phyloP scores from a whole-genome alignment of 1,284 basidiomycete genomes.

The Gomphus sp. region DNA sequence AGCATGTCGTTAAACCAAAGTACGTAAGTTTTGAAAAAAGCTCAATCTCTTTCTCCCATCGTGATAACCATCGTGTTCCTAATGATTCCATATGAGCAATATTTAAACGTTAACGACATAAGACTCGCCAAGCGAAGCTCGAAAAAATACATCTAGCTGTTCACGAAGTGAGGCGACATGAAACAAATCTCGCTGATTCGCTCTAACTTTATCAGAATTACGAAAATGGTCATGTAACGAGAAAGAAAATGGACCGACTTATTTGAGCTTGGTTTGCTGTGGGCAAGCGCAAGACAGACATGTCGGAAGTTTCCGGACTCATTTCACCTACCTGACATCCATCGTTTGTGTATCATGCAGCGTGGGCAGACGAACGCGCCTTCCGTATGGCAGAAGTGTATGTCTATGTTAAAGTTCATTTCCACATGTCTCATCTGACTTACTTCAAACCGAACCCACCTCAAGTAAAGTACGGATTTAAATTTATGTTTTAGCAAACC shows the following conservation, averaged over 20 bases:
- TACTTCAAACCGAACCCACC: background rate
- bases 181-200: constrained; percentile 78
- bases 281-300: constrained; percentile 31
- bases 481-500: background rate
- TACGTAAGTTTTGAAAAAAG: constrained; percentile 64
- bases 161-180: constrained; percentile 71
- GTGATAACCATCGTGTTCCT: constrained; percentile 84
- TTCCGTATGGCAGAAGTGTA: constrained; percentile 69
- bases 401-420: background rate
- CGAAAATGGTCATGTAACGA: background rate
- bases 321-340: constrained; percentile 20
- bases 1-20: constrained; percentile 67
- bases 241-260: constrained; percentile 40
- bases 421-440: background rate
- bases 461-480: background rate
- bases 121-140: constrained; percentile 67
- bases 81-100: background rate
- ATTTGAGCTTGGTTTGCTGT: constrained; percentile 79
- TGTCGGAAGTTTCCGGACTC: constrained; percentile 2
- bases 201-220: constrained; percentile 49
- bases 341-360: constrained; percentile 22
- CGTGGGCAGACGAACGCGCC: constrained; percentile 33
- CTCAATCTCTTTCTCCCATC: constrained; percentile 76
- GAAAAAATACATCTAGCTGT: constrained; percentile 64
- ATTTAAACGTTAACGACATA: background rate